phyloP scores from a whole-genome alignment of 495 filamentous ascomycete species.

The Tuber melanosporum region DNA sequence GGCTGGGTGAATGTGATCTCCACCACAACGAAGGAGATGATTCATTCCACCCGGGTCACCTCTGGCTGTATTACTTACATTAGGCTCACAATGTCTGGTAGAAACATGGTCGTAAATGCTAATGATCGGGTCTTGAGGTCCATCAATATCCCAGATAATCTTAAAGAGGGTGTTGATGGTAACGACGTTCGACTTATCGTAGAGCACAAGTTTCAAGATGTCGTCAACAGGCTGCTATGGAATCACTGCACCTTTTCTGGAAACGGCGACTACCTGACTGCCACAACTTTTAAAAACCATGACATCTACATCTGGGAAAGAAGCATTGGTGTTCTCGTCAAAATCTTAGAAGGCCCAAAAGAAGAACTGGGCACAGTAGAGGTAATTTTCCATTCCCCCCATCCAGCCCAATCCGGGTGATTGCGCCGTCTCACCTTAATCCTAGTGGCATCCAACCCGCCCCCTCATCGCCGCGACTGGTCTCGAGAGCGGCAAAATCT shows the following conservation, averaged over 20 bases:
- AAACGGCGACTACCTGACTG: conserved; percentile 85
- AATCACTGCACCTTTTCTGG: conserved; percentile 92
- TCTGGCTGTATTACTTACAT: conserved; percentile 82
- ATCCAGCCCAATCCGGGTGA: background rate
- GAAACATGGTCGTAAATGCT: conserved; percentile 79
- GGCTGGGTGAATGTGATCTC: conserved; percentile 94
- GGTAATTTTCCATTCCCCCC: conserved; percentile 12
- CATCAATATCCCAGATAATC: conserved; percentile 62
- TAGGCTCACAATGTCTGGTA: conserved; percentile 72
- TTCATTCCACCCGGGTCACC: conserved; percentile 79
- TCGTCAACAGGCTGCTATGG: conserved; percentile 89
- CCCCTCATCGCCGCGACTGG: conserved; percentile 85
- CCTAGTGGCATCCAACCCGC: conserved; percentile 78
- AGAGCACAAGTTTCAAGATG: conserved; percentile 97
- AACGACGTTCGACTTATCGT: conserved; percentile 77
- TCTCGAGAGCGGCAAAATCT: conserved; percentile 78
- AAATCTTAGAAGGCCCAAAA: conserved; percentile 90
- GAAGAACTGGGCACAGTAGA: conserved; percentile 93
- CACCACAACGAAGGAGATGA: conserved; percentile 64
- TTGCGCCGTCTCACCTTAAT: conserved; percentile 10
- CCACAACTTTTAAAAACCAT: conserved; percentile 92
- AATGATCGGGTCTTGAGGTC: conserved; percentile 90
- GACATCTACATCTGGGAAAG: conserved; percentile 99
- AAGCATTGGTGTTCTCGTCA: conserved; percentile 82
- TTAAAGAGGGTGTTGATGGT: conserved; percentile 52